Conservation (phyloP, 2,329 filamentous ascomycete genomes). For the Alternaria brassicicola region DNA sequence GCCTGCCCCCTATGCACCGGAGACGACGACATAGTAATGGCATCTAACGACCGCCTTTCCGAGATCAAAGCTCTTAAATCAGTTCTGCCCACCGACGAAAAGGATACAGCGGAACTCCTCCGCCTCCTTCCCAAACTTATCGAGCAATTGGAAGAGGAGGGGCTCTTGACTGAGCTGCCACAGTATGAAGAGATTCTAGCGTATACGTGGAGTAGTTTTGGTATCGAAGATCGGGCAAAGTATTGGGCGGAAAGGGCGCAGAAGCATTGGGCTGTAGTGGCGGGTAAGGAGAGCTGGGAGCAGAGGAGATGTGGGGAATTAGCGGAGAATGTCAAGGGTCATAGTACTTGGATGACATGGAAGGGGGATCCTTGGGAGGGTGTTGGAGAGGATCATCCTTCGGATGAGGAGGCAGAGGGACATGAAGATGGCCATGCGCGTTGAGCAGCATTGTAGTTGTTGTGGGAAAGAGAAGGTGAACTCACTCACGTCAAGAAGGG, state of each 20-base stretch:
- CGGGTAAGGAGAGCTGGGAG: constrained; percentile 36
- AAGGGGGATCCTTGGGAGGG: constrained; percentile 31
- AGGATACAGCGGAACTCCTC: constrained; percentile 29
- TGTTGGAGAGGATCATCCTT: constrained; percentile 16
- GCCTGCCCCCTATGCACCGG: constrained; percentile 39
- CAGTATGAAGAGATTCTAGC: constrained; percentile 43
- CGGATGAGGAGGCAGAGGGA: constrained; percentile 5
- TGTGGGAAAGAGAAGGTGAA: not conserved
- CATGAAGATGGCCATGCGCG: constrained; percentile 10
- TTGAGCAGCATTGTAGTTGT: not conserved
- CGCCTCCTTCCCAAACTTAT: constrained; percentile 34
- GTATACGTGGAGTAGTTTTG: constrained; percentile 39
- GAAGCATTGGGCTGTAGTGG: constrained; percentile 34
- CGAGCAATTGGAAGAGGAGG: constrained; percentile 35
- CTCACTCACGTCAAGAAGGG: not conserved
- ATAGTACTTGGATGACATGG: constrained; percentile 37
- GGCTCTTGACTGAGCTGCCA: constrained; percentile 28
- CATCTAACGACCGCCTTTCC: constrained; percentile 35
- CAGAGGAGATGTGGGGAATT: constrained; percentile 29
- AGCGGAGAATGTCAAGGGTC: constrained; percentile 29
- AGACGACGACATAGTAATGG: constrained; percentile 11
- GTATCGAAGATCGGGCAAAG: constrained; percentile 31
- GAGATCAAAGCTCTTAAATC: constrained; percentile 36
- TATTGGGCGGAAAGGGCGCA: constrained; percentile 37
- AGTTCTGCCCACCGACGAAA: constrained; percentile 27